Base-by-base conservation (phyloP, 768 basidiomycete species). In the Serendipita vermifera region DNA sequence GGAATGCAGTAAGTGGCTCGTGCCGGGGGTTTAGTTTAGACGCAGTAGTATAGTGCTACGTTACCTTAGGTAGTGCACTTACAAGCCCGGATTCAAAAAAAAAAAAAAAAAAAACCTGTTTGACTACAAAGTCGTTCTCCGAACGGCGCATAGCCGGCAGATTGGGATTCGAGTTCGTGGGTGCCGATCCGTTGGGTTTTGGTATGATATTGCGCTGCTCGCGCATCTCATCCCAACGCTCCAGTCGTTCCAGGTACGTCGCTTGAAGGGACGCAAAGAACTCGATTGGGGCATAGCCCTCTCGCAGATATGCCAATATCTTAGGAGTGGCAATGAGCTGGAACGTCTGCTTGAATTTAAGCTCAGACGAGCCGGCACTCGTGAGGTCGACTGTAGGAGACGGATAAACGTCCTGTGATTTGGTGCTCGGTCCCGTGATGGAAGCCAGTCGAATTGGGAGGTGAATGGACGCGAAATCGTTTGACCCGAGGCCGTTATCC, bases 211-310 rank as follows among this genome's bases (percentile, higher is more conserved):
- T 69, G 60, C 79, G 78, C 46, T 85, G 79, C 60, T 97, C 92
- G 32, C 91, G 80, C 74, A 87, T 76, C 65, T 92, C 87, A 64
- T 97, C 94, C 92, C 91, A 96, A 56, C 86, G 78, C 64, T 92
- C 90, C 69, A 97, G 71, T 4, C 90, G 80, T 59, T 89, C 85
- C 62, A 98, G 67, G 68, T 94, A 98, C 14, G 82, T 84, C 13
- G 88, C 78, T 51, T 79, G 81, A 58, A 85, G 74, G 5, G 82
- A 75, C 13, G 87, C 94, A 62, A 93, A 97, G 67, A 98, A 86
- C 63, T 96, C 89, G 63, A 99, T 77, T 1, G 84, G 83, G 2
- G 85, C 87, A 65, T 90, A 89, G 20, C 83, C 82, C 58, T 81
- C 76, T 31, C 78, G 77, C 35, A 97, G 68, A 65, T 92, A 80